Base-by-base conservation (phyloP, 1,284 basidiomycete species). In the Veloboletus limbatus region DNA sequence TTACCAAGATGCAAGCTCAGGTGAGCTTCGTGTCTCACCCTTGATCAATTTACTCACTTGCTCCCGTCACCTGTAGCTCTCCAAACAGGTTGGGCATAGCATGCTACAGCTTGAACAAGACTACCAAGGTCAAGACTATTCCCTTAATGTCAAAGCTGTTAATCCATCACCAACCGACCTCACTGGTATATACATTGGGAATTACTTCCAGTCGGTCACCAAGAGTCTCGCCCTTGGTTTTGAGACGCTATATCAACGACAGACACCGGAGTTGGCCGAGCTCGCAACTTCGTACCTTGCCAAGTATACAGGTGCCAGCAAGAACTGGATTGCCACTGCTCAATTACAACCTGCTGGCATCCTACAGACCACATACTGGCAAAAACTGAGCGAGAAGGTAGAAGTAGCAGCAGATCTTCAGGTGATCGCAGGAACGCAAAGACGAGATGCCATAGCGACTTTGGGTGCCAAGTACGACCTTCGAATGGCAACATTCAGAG, bases 381-480 rank as follows among this genome's bases (percentile, higher is more conserved):
- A 98, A 57, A 91, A 91, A 66, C 72, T 99, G 47, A 87, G 85
- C 68, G 93, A 97, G 49, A 95, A 96, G 72, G 90, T 99, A n/a
- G 96, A 99, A 50, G 93, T 96, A n/a, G 97, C 92, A 13, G 92
- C 93, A 27, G 96, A 99, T 63, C 71, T 99, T 54, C 86, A 94
- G 66, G 70, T 96, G 47, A 78, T 95, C 51, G 82, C 88, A 43
- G 78, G 84, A 34, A 85, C 87, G 3, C 72, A 76, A 48, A 85
- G 91, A 66, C 78, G 97, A 58, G 95, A 97, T 62, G 96, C 96
- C 8, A 73, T 94, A 40, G 90, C 94, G 11, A 97, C 94, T 17
- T 68, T 98, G 17, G 96, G 93, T 42, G 93, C 93, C 49, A 97
- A 97, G 72, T 99, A 96, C 68, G 96, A 98, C 68, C 87, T 99